Evolutionary conservation across 2,329 filamentous ascomycete species (phyloP).

Genomic region (Metarhizium anisopliae): DNA sequence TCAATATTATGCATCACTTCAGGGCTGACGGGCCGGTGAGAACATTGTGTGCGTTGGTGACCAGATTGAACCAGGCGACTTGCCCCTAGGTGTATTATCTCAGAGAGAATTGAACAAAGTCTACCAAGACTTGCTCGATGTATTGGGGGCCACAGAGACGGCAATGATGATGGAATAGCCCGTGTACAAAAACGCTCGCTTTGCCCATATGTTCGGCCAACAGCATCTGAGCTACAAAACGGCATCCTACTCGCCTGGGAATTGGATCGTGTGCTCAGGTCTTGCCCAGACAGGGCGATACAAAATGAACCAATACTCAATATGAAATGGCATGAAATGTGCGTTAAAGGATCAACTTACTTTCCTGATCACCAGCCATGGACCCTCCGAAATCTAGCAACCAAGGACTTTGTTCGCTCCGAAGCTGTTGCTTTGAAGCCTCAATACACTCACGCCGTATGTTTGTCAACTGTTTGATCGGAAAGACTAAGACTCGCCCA

Average conservation of each 20-base stretch:
- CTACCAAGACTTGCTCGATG: background rate
- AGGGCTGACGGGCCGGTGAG: conserved; percentile 1
- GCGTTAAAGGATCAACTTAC: background rate
- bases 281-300: too few relatives aligned
- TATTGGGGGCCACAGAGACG: too few relatives aligned
- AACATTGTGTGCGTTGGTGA: conserved; percentile 7
- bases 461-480: too few relatives aligned
- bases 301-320: too few relatives aligned
- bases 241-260: too few relatives aligned
- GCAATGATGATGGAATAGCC: background rate
- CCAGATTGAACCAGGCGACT: background rate
- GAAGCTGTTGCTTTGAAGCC: conserved; percentile 6
- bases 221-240: too few relatives aligned
- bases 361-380: background rate
- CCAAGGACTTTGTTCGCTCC: conserved; percentile 7
- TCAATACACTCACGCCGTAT: conserved; percentile 1
- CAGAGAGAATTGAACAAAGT: background rate
- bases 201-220: too few relatives aligned
- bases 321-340: too few relatives aligned
- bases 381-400: conserved; percentile 8
- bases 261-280: too few relatives aligned
- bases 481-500: too few relatives aligned
- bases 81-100: conserved; percentile 4
- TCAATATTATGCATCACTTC: background rate
- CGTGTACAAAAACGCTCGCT: too few relatives aligned